phyloP scores from a whole-genome alignment of 768 basidiomycete genomes.

The Strobilomyces echinocephalus region DNA sequence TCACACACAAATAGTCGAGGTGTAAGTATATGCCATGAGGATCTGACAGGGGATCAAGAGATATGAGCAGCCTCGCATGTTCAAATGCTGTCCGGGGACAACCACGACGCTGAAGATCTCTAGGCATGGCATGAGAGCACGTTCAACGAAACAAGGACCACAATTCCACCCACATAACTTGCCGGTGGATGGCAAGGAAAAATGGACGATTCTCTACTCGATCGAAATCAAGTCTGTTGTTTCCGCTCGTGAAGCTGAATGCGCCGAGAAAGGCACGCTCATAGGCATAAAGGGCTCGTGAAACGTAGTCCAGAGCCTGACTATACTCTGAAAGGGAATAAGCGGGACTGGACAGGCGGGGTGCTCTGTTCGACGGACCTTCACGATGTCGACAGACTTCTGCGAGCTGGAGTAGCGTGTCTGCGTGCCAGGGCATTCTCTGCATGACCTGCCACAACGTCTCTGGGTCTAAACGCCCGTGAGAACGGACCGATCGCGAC shows the following conservation, averaged over 20 bases:
- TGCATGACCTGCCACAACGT: conserved; percentile 73
- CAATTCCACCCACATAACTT: conserved; percentile 58
- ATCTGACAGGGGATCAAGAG: conserved; percentile 81
- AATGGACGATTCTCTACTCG: conserved; percentile 89
- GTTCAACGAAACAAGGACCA: neutral
- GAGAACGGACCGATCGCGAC: neutral
- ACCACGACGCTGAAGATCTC: conserved; percentile 84
- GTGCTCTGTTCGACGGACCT: conserved; percentile 42
- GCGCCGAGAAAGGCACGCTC: conserved; percentile 85
- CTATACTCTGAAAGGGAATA: conserved; percentile 56
- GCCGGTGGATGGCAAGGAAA: conserved; percentile 82
- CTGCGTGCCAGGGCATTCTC: conserved; percentile 85
- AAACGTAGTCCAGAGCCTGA: conserved; percentile 82
- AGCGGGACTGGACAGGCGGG: neutral
- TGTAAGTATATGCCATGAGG: conserved; percentile 83
- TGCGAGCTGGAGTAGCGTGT: conserved; percentile 53
- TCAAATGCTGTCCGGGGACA: conserved; percentile 89
- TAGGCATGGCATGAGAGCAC: conserved; percentile 26
- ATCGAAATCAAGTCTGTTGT: conserved; percentile 84
- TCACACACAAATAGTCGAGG: conserved; percentile 81
- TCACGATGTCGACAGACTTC: conserved; percentile 63
- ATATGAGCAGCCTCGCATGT: conserved; percentile 79
- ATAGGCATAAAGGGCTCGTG: conserved; percentile 89
- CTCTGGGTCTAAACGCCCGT: conserved; percentile 55
- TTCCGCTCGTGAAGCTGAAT: conserved; percentile 79